Evolutionary conservation across 2,329 filamentous ascomycete genomes (phyloP).

Genomic region (Claviceps spartinae): DNA sequence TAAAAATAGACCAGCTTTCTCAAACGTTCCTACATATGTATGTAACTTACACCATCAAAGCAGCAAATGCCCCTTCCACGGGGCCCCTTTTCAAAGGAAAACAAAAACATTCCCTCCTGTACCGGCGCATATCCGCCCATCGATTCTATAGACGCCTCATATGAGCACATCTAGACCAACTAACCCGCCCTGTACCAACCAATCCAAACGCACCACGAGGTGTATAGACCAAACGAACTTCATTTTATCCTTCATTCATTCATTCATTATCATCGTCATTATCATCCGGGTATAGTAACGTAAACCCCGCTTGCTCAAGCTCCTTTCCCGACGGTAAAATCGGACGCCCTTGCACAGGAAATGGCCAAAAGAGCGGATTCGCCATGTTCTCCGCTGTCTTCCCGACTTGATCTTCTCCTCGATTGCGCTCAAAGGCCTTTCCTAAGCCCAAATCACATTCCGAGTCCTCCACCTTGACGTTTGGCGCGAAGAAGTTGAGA

Average conservation of each 20-base stretch:
- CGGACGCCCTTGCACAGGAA: conserved; percentile 45
- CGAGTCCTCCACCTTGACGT: conserved; percentile 33
- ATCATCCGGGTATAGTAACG: conserved; percentile 14
- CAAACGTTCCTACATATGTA: no score
- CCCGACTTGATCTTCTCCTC: conserved; percentile 8
- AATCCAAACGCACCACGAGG: background rate
- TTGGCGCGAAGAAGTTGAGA: conserved; percentile 44
- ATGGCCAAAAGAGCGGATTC: conserved; percentile 47
- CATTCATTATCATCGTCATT: background rate
- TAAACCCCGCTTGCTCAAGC: conserved; percentile 40
- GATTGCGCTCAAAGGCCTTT: conserved; percentile 6
- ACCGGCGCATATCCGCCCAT: background rate
- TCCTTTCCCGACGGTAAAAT: conserved; percentile 34
- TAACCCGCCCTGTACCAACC: background rate
- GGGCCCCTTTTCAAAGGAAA: no score
- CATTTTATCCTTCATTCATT: background rate
- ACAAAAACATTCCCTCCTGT: no score
- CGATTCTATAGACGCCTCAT: background rate
- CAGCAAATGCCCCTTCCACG: no score
- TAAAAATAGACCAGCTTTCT: no score
- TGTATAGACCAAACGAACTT: background rate
- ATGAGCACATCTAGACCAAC: background rate
- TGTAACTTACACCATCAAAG: no score
- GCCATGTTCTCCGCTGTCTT: conserved; percentile 26
- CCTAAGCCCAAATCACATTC: conserved; percentile 30